phyloP scores from a whole-genome alignment of 2,329 filamentous ascomycete species.

The Magnaporthiopsis incrustans region DNA sequence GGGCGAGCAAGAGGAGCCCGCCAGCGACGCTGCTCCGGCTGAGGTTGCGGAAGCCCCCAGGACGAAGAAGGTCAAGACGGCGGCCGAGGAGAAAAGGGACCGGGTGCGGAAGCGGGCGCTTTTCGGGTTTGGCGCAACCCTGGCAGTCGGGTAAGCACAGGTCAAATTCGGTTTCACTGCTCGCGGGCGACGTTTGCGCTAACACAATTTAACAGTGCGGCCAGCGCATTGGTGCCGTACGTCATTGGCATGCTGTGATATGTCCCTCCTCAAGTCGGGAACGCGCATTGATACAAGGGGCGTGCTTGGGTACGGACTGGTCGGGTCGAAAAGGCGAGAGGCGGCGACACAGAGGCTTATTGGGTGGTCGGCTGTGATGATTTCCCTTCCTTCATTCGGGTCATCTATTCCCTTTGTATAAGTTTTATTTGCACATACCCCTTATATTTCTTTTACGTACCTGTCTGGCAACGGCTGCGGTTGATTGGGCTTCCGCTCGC shows the following conservation, averaged over 20 bases:
- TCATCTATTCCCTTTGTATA: background rate
- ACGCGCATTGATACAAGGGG: background rate
- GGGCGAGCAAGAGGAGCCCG: conserved; percentile 47
- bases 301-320: background rate
- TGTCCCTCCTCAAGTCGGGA: background rate
- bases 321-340: background rate
- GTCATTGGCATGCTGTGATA: conserved; percentile 17
- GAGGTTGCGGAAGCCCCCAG: conserved; percentile 32
- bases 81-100: conserved; percentile 75
- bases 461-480: background rate
- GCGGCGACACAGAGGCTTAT: background rate
- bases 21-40: conserved; percentile 30
- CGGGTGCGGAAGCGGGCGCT: conserved; percentile 79
- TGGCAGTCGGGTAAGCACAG: conserved; percentile 77
- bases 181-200: conserved; percentile 2
- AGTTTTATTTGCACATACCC: conserved; percentile 6
- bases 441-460: background rate
- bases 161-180: background rate
- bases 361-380: background rate
- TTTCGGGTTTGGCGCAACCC: conserved; percentile 75
- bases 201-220: background rate
- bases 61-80: conserved; percentile 70
- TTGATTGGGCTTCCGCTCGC: too few relatives aligned
- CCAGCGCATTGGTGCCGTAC: conserved; percentile 20
- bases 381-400: background rate